Evolutionary conservation across 2,329 filamentous ascomycete genomes (phyloP).

Genomic region (Colletotrichum nymphaeae): DNA sequence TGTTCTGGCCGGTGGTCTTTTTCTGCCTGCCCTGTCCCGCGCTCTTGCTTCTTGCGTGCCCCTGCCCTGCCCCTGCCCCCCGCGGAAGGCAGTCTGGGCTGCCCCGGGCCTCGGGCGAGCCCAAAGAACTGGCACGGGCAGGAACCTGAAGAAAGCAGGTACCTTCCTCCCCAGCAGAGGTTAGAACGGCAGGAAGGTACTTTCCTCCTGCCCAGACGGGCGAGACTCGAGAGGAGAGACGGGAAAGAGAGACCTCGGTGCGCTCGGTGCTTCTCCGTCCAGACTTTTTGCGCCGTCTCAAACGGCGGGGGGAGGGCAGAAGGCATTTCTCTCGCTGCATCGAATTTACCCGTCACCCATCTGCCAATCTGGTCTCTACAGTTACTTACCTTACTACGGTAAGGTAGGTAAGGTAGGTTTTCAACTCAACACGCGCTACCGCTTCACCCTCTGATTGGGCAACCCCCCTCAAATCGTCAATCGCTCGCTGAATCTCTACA

Average conservation of each 20-base stretch:
- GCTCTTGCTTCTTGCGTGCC: constrained; percentile 11
- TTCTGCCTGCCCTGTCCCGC: neutral
- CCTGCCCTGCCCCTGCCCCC: constrained; percentile 37
- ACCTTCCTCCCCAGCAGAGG: neutral
- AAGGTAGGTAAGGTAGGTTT: neutral
- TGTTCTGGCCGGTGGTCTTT: neutral
- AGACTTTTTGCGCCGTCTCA: neutral
- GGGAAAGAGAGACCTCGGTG: neutral
- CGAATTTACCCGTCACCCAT: neutral
- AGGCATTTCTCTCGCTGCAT: neutral
- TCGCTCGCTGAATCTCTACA: constrained; percentile 24
- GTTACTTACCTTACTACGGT: neutral
- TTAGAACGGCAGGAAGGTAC: neutral
- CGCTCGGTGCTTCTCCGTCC: constrained; percentile 31
- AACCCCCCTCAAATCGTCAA: neutral
- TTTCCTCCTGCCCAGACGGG: neutral
- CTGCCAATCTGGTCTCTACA: no score
- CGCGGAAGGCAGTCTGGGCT: constrained; percentile 45
- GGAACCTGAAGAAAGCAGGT: neutral
- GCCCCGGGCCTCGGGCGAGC: constrained; percentile 36
- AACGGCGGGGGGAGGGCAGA: neutral
- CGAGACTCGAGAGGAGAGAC: neutral
- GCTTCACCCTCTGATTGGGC: neutral
- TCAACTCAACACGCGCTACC: neutral
- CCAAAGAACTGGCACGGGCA: constrained; percentile 36